A percentile compares a stretch with the other conserved stretches of the same genome.
phyloP scores from a whole-genome alignment of 1,284 basidiomycete species.

The Sphagnurus paluster region DNA sequence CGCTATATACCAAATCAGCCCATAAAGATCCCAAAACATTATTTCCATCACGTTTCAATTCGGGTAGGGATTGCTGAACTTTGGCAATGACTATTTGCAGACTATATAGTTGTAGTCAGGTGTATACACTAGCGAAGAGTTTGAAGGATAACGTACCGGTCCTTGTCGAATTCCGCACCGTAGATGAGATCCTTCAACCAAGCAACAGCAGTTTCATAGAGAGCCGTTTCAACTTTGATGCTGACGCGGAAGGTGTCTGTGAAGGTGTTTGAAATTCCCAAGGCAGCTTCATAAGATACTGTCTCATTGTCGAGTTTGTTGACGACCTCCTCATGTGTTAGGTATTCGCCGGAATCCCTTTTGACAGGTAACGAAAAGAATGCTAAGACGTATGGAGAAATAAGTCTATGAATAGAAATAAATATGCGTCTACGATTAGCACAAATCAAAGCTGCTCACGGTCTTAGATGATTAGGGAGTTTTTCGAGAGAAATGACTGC shows the following conservation, averaged over 20 bases:
- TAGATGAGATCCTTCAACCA: constrained; percentile 94
- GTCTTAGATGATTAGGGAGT: constrained; percentile 72
- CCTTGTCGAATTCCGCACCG: constrained; percentile 79
- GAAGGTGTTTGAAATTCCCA: constrained; percentile 74
- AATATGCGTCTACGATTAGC: neutral
- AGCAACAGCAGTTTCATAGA: constrained; percentile 81
- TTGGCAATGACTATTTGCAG: constrained; percentile 88
- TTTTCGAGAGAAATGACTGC: constrained; percentile 77
- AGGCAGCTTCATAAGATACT: constrained; percentile 78
- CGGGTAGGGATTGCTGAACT: constrained; percentile 89
- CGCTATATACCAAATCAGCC: constrained; percentile 67
- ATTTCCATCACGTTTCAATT: constrained; percentile 89
- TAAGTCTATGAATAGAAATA: constrained; percentile 48
- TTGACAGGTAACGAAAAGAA: constrained; percentile 91
- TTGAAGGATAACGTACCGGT: constrained; percentile 54
- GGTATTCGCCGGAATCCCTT: constrained; percentile 64
- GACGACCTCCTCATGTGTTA: constrained; percentile 90
- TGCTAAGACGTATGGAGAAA: constrained; percentile 81
- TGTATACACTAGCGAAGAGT: neutral
- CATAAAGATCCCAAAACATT: constrained; percentile 79
- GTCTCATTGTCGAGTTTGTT: constrained; percentile 91
- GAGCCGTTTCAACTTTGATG: constrained; percentile 81
- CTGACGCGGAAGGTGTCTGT: constrained; percentile 76
- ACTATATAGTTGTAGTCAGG: constrained; percentile 39
- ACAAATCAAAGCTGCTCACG: constrained; percentile 48